A percentile compares a stretch with the other conserved stretches of the same genome.
Conservation (phyloP, 345 rosid species). For the Camelina sativa region DNA sequence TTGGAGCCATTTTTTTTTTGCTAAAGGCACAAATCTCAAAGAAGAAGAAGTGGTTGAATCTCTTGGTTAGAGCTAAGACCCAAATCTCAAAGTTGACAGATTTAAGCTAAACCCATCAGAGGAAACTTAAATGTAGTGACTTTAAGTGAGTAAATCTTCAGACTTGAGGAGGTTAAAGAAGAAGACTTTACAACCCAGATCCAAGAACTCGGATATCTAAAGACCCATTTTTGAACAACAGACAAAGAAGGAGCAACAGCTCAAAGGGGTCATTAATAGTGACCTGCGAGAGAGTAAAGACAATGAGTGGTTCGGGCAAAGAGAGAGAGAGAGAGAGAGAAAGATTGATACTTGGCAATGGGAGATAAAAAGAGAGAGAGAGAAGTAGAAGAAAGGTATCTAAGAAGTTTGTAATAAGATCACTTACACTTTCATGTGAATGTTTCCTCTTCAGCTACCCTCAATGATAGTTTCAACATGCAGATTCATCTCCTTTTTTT, state of each 20-base stretch:
- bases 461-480: slow-evolving; percentile 31
- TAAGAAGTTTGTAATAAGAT: slow-evolving; percentile 38
- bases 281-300: slow-evolving; percentile 44
- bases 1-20: slow-evolving; percentile 60
- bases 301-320: slow-evolving; percentile 36
- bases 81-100: slow-evolving; percentile 23
- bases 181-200: slow-evolving; percentile 47
- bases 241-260: slow-evolving; percentile 45
- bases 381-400: slow-evolving; percentile 48
- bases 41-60: slow-evolving; percentile 7
- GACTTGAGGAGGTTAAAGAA: neutral
- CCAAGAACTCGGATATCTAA: slow-evolving; percentile 49
- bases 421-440: slow-evolving; percentile 50
- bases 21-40: slow-evolving; percentile 6
- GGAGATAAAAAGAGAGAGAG: slow-evolving; percentile 8
- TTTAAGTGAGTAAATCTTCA: slow-evolving; percentile 28
- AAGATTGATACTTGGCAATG: slow-evolving; percentile 46
- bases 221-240: slow-evolving; percentile 42
- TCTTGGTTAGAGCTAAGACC: neutral
- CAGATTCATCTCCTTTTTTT: slow-evolving; percentile 15
- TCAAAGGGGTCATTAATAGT: slow-evolving; percentile 43
- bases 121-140: slow-evolving; percentile 22
- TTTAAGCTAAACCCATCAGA: slow-evolving; percentile 36
- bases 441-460: slow-evolving; percentile 38
- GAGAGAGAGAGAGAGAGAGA: slow-evolving; percentile 32